Evolutionary conservation across 2,329 filamentous ascomycete species (phyloP).

Genomic region (Dryadomyces quercivorus): DNA sequence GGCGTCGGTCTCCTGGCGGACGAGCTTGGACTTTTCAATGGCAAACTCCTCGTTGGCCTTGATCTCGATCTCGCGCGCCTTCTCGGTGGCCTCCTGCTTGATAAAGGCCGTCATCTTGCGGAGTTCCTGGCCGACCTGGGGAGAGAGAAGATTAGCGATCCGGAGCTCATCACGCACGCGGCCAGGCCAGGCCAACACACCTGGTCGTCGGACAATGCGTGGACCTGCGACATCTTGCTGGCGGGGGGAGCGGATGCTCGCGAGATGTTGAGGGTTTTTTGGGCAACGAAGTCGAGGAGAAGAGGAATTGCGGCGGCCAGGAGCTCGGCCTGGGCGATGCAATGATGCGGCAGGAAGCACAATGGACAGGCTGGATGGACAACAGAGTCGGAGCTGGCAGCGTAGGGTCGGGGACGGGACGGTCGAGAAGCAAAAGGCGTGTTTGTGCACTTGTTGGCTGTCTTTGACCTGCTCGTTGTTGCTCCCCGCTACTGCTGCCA

Average conservation of each 20-base stretch:
- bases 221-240: constrained; percentile 73
- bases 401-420: no score
- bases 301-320: not conserved
- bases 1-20: constrained; percentile 83
- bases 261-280: constrained; percentile 7
- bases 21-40: constrained; percentile 97
- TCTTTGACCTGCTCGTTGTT: no score
- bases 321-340: not conserved
- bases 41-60: constrained; percentile 99
- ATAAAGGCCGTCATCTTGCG: constrained; percentile 99
- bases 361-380: no score
- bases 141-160: not conserved
- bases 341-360: no score
- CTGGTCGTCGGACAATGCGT: constrained; percentile 97
- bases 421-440: no score
- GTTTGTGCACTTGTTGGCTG: no score
- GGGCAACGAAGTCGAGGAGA: not conserved
- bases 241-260: constrained; percentile 13
- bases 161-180: not conserved
- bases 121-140: constrained; percentile 89
- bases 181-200: constrained; percentile 34
- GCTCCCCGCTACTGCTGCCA: no score
- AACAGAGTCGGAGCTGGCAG: no score
- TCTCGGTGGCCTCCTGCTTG: constrained; percentile 94
- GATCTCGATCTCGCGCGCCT: constrained; percentile 92